Evolutionary conservation across 441 rosid species (phyloP).

Genomic region (Euphorbia schlechtendalii): DNA sequence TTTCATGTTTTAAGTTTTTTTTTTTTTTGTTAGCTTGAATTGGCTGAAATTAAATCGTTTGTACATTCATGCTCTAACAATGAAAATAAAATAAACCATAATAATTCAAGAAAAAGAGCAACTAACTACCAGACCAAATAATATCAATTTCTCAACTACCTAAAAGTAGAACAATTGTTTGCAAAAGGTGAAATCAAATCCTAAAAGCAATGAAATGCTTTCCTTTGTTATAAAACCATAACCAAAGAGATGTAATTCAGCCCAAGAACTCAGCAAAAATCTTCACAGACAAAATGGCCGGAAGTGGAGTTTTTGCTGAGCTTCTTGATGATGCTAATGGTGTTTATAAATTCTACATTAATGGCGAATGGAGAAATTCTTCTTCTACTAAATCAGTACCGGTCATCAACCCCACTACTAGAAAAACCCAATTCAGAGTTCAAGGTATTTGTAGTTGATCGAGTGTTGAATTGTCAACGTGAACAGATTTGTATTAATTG

Average conservation of each 20-base stretch:
- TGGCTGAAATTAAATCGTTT: no score
- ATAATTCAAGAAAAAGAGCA: no score
- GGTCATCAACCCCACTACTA: conserved; percentile 77
- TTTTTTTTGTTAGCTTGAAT: no score
- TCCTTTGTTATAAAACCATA: neutral
- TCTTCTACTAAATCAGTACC: conserved; percentile 71
- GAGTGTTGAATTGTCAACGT: no score
- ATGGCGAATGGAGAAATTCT: conserved; percentile 84
- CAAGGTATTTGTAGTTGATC: conserved; percentile 44
- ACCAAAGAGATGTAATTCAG: neutral
- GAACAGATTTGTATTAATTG: no score
- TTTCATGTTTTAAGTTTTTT: no score
- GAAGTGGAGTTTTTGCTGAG: conserved; percentile 65
- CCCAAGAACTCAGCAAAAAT: neutral
- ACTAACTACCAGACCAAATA: no score
- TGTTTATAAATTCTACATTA: conserved; percentile 58
- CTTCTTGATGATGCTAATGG: conserved; percentile 45
- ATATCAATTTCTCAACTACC: no score
- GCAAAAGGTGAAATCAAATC: conserved; percentile 9
- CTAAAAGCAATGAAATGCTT: conserved; percentile 18
- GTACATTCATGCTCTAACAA: no score
- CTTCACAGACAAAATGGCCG: conserved; percentile 45
- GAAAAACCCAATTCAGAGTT: conserved; percentile 85
- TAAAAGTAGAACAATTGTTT: no score
- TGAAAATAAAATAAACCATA: no score